Base-by-base conservation (phyloP, 768 basidiomycete species). In the Auricularia auricula-judae region DNA sequence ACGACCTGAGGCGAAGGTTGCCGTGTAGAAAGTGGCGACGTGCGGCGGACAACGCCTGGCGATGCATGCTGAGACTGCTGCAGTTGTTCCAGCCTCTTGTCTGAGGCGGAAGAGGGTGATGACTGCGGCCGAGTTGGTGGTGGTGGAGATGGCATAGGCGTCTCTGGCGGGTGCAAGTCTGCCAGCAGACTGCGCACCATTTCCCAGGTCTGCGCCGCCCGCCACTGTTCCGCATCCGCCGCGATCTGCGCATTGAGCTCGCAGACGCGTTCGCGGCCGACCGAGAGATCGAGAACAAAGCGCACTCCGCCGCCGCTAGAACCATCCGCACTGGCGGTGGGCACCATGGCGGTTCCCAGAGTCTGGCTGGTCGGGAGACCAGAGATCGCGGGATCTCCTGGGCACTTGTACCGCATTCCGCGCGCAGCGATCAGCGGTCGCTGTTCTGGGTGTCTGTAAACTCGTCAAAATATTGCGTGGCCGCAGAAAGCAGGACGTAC, bases 131-230 rank as follows among this genome's bases (percentile, higher is more conserved):
- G 56, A 34, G 61, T 63, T 5, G 53, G 51, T 5, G 66, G 58
- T 18, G 54, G 58, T 3, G 63, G 42, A 29, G 64, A 62, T 35
- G 64, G 23, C 34, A 59, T 59, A 5, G 56, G 56, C 34, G 56
- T 56, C 34, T 64, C 56, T 7, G 47, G 36, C 14, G 23, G 63
- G 18, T 43, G 43, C 59, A 83, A 71, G 62, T 86, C 79, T 0
- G 76, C 75, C 21, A 90, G 73, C 3, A 86, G 78, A 16, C 84
- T 83, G 12, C 77, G 80, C 21, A 93, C 72, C 1, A 92, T 73
- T 8, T 83, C 68, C 91, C 91, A 93, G 2, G 79, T 78, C 68
- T 89, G 86, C 1, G 84, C 85, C 3, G 82, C 81, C 3, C 80
- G 76, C 34, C 77, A 70, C 65, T 83, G 81, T 23, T 84, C 84